Percentiles rank a stretch among this genome's conserved stretches.
These are phyloP conservation scores for Eimeria sp. DNA, from an alignment of 169 alveolate genomes.

Conservation along the genomic window DNA sequence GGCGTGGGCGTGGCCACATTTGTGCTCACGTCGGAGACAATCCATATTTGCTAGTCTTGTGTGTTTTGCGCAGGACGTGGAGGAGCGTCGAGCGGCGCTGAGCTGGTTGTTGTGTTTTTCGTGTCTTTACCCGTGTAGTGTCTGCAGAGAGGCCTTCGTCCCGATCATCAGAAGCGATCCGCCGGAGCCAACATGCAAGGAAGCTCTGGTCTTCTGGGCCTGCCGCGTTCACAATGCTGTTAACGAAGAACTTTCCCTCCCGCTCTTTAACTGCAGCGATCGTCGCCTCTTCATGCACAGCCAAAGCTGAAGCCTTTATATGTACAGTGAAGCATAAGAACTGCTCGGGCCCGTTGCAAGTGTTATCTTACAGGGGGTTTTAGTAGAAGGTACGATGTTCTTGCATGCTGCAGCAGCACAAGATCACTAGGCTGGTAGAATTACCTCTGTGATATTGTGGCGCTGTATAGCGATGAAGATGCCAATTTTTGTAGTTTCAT, in stretches of 20 bases:
- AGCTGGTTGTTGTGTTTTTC: constrained; percentile 90
- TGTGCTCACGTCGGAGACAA: neutral
- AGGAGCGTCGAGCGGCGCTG: constrained; percentile 83
- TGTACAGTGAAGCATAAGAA: neutral
- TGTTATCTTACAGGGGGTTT: neutral
- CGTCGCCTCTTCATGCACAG: constrained; percentile 28
- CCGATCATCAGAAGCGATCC: constrained; percentile 86
- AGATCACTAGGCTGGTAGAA: neutral
- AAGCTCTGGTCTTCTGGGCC: constrained; percentile 87
- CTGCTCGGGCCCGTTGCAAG: neutral
- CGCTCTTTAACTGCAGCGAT: constrained; percentile 48
- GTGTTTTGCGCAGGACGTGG: constrained; percentile 73
- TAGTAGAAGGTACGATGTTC: neutral
- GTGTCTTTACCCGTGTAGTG: constrained; percentile 90
- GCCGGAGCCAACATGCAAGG: constrained; percentile 84
- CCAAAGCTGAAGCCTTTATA: neutral
- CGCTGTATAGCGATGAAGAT: neutral
- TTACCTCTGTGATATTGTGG: neutral
- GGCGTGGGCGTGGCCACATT: neutral
- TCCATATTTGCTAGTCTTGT: neutral
- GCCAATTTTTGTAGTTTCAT: neutral
- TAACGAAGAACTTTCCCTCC: constrained; percentile 87
- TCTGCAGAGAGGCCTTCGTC: constrained; percentile 89
- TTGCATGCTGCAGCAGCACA: neutral
- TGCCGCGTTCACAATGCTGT: constrained; percentile 90